Evolutionary conservation across 164 flowering plant species (phyloP).

Genomic region (Magnolia changhungtana): DNA sequence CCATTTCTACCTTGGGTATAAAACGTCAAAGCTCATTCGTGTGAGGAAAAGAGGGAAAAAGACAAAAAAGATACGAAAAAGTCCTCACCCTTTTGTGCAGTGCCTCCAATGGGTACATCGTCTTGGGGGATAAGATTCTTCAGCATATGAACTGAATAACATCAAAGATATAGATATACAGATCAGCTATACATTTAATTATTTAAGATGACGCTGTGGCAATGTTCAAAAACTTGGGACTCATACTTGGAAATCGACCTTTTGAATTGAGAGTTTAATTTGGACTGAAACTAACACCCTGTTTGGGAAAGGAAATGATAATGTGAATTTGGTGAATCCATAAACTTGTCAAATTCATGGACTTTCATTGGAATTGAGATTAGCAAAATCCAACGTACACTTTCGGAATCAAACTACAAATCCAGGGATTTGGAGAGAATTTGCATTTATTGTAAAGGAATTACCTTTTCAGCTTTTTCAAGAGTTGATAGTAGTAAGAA

Average conservation of each 20-base stretch:
- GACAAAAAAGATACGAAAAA: neutral
- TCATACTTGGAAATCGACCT: neutral
- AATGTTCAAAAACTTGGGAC: neutral
- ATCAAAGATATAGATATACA: neutral
- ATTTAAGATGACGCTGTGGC: neutral
- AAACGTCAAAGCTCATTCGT: neutral
- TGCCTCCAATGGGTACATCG: conserved; percentile 47
- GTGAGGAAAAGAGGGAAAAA: neutral
- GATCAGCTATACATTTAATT: neutral
- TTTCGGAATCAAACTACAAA: too few species aligned
- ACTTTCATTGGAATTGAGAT: too few species aligned
- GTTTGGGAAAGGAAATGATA: neutral
- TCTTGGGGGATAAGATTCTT: conserved; percentile 79
- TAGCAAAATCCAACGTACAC: too few species aligned
- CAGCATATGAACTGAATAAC: conserved; percentile 56
- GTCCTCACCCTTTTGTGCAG: conserved; percentile 57
- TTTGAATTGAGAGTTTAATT: neutral
- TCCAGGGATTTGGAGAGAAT: too few species aligned
- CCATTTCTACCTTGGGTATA: neutral
- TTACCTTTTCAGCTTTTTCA: too few species aligned
- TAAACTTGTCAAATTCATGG: neutral
- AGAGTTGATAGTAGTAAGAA: too few species aligned
- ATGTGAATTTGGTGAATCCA: neutral
- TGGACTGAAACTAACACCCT: neutral
- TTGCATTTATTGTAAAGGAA: too few species aligned